Evolutionary conservation across 2,329 filamentous ascomycete species (phyloP).

Genomic region (Venturia effusa): DNA sequence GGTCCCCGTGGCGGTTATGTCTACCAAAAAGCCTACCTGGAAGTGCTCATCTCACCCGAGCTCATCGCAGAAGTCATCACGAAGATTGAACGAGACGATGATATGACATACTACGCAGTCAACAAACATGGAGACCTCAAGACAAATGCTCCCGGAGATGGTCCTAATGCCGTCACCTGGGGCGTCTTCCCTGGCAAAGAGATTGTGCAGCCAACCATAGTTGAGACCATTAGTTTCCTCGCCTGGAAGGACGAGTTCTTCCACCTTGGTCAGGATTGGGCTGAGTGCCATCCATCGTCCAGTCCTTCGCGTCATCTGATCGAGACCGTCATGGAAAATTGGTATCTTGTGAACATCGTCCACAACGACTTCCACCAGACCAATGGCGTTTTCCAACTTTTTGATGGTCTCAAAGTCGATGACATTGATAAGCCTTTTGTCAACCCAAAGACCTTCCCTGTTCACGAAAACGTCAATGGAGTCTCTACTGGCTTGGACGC

Average conservation of each 20-base stretch:
- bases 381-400: conserved; percentile 72
- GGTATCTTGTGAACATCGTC: conserved; percentile 93
- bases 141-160: conserved; percentile 75
- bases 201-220: conserved; percentile 99
- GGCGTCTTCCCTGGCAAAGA: conserved; percentile 98
- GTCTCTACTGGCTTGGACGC: background rate
- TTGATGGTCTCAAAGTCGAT: conserved; percentile 64
- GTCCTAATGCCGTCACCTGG: conserved; percentile 98
- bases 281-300: conserved; percentile 69
- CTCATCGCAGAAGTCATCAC: conserved; percentile 66
- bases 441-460: background rate
- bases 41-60: conserved; percentile 75
- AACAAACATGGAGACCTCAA: conserved; percentile 71
- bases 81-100: conserved; percentile 65
- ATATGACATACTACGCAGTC: conserved; percentile 90
- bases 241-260: conserved; percentile 99
- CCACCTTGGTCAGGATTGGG: conserved; percentile 85
- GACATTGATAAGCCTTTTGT: conserved; percentile 44
- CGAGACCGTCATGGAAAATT: conserved; percentile 73
- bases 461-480: background rate
- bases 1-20: conserved; percentile 91
- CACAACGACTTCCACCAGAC: conserved; percentile 95
- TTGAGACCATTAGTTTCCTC: conserved; percentile 93
- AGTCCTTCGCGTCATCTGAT: conserved; percentile 73
- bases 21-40: conserved; percentile 96